Base-by-base conservation (phyloP, 345 rosid genomes). In the Eutrema japonicum region DNA sequence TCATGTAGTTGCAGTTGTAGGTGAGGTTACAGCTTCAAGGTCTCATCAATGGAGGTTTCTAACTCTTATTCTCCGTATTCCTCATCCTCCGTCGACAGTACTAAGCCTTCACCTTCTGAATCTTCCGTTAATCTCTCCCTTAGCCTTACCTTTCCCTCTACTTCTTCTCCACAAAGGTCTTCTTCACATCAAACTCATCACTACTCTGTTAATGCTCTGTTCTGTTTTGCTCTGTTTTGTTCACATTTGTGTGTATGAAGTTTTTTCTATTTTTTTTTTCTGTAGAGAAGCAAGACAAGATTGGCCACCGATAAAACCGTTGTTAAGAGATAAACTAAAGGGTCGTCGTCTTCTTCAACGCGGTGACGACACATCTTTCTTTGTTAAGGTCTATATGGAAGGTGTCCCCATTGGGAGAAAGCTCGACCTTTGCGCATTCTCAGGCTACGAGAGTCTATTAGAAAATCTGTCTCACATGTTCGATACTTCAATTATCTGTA, bases 361-460 rank as follows among this genome's bases (percentile, higher is more conserved):
- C 10, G 35, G 53, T 41, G 51, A 70, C 11, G 40, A 70, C 10
- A 40, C 67, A 70, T 77, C 78, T 70, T 64, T 80, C 18, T 84
- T 78, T 75, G 82, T 84, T 49, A 88, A 88, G 83, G 89, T 88
- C 65, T 84, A 88, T 74, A 85, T 86, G 87, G 93, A 85, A 46
- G 93, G 90, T 7, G 72, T 80, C 45, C 86, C 86, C 50, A 88
- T 88, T 57, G 93, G 93, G 8, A 85, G 93, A 71, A 88, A 88
- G 48, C 76, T 88, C 8, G 85, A 88, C 51, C 79, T 88, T 73
- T 82, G 80, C 16, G 82, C 83, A 41, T 84, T 80, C 71, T 72
- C 77, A 16, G 64, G 80, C 59, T 84, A 84, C 35, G 74, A 76
- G 6, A 74, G 74, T 56, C 80, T 84, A 12, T 33, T 74, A 46